phyloP scores from a whole-genome alignment of 495 filamentous ascomycete genomes.

The Hypoxylon fuscum region DNA sequence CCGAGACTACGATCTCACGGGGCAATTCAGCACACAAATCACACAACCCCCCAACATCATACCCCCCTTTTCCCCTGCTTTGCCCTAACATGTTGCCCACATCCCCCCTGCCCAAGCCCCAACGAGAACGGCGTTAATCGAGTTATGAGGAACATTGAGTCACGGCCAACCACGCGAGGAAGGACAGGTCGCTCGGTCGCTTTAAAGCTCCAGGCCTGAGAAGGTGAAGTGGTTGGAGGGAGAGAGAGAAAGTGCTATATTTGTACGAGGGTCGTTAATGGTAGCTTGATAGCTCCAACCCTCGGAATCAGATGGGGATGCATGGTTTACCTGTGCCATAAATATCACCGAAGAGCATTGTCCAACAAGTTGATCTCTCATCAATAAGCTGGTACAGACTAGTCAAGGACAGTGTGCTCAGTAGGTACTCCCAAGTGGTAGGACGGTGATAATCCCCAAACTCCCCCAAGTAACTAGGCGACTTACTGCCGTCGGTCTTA shows the following conservation, averaged over 20 bases:
- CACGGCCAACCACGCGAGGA: slow-evolving; percentile 41
- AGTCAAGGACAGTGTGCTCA: slow-evolving; percentile 17
- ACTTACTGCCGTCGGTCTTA: slow-evolving; percentile 18
- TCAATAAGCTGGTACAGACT: slow-evolving; percentile 10
- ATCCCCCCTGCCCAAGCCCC: slow-evolving; percentile 38
- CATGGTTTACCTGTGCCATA: slow-evolving; percentile 7
- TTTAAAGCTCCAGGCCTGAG: slow-evolving; percentile 63
- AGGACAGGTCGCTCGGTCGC: slow-evolving; percentile 57
- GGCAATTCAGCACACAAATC: slow-evolving; percentile 39
- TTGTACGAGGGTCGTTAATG: slow-evolving; percentile 52
- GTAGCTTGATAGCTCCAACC: slow-evolving; percentile 65
- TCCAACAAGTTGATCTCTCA: slow-evolving; percentile 15
- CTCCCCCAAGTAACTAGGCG: slow-evolving; percentile 10
- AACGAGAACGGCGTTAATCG: slow-evolving; percentile 49
- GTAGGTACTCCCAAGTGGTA: slow-evolving; percentile 39
- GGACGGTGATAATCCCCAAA: slow-evolving; percentile 16
- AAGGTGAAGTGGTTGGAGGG: slow-evolving; percentile 32
- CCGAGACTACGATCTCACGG: slow-evolving; percentile 29
- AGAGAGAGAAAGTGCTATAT: slow-evolving; percentile 31
- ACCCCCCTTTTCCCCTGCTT: slow-evolving; percentile 33
- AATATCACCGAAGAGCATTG: slow-evolving; percentile 7
- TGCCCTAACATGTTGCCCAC: slow-evolving; percentile 32
- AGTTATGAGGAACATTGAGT: slow-evolving; percentile 49
- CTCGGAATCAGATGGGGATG: slow-evolving; percentile 35
- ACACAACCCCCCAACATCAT: slow-evolving; percentile 42